These are phyloP conservation scores for Amorphotheca resinae DNA, from an alignment of 495 filamentous ascomycete genomes.

Conservation along the genomic window DNA sequence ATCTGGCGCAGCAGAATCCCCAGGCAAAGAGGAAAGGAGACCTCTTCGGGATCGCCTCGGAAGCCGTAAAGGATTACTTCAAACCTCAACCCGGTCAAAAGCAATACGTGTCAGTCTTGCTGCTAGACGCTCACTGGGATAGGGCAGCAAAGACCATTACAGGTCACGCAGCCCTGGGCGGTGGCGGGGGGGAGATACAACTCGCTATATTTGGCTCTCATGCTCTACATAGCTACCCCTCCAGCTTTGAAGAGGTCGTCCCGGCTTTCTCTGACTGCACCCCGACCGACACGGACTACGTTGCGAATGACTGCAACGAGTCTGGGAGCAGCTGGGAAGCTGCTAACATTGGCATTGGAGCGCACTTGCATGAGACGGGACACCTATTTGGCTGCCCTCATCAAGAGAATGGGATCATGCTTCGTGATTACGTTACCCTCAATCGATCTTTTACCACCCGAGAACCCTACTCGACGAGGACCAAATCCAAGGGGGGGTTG, in stretches of 20 bases:
- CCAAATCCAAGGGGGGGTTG: conserved; percentile 65
- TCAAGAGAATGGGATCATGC: conserved; percentile 79
- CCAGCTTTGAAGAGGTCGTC: conserved; percentile 72
- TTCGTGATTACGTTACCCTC: conserved; percentile 68
- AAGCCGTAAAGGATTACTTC: conserved; percentile 67
- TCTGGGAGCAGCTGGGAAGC: conserved; percentile 84
- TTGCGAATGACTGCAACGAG: conserved; percentile 76
- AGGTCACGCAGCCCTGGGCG: conserved; percentile 68
- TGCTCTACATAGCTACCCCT: conserved; percentile 74
- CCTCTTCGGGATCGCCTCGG: conserved; percentile 60
- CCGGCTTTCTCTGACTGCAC: conserved; percentile 82
- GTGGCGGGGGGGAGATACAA: conserved; percentile 55
- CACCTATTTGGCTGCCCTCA: conserved; percentile 83
- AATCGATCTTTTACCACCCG: conserved; percentile 70
- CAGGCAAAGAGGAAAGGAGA: conserved; percentile 53
- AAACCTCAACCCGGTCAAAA: conserved; percentile 60
- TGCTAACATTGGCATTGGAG: conserved; percentile 82
- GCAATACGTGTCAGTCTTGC: conserved; percentile 70
- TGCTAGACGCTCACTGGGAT: conserved; percentile 86
- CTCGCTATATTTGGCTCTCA: conserved; percentile 87
- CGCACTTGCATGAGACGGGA: conserved; percentile 79
- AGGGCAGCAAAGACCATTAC: conserved; percentile 50
- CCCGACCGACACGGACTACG: conserved; percentile 64
- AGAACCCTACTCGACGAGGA: conserved; percentile 75
- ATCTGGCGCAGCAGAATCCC: conserved; percentile 68